Conservation (phyloP, 352 stramenopile genomes). For the Globisporangium emineosum region DNA sequence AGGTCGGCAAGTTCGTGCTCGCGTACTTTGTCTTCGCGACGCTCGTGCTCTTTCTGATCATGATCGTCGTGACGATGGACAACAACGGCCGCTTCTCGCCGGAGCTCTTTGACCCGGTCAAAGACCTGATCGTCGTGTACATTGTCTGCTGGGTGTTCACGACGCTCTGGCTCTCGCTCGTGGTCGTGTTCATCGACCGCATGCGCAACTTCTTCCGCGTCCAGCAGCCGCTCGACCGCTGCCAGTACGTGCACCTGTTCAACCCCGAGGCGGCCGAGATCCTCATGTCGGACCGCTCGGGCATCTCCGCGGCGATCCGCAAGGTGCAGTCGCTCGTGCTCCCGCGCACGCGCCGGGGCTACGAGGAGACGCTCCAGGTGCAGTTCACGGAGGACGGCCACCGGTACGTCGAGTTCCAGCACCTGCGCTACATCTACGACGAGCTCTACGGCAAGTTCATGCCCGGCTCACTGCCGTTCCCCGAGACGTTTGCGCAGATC, state of each 20-base stretch:
- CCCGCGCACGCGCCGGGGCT: slow-evolving; percentile 10
- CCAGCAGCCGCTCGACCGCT: slow-evolving; percentile 16
- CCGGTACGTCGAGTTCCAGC: slow-evolving; percentile 26
- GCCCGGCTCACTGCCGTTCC: slow-evolving; percentile 15
- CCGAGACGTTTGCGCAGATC: slow-evolving; percentile 18
- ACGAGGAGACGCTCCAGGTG: slow-evolving; percentile 21
- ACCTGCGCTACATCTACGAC: slow-evolving; percentile 24
- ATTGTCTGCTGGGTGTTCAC: slow-evolving; percentile 20
- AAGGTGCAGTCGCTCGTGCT: slow-evolving; percentile 14
- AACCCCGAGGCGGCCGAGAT: slow-evolving; percentile 22
- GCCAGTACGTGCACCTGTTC: slow-evolving; percentile 22
- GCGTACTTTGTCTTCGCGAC: slow-evolving; percentile 15
- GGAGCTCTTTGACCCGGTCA: slow-evolving; percentile 16
- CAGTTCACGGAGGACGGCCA: slow-evolving; percentile 14
- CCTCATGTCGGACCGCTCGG: slow-evolving; percentile 16
- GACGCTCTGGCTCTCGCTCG: slow-evolving; percentile 16
- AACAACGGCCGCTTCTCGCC: slow-evolving; percentile 15
- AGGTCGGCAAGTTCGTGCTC: slow-evolving; percentile 15
- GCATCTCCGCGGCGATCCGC: slow-evolving; percentile 6
- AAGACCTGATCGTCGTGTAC: slow-evolving; percentile 17
- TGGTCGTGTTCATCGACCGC: slow-evolving; percentile 16
- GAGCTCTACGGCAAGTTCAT: slow-evolving; percentile 22
- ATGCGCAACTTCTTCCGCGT: slow-evolving; percentile 24
- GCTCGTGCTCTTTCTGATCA: slow-evolving; percentile 10
- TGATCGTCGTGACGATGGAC: slow-evolving; percentile 19